Percentiles rank a stretch among this genome's conserved stretches.
phyloP scores from a whole-genome alignment of 495 filamentous ascomycete genomes.

The Xylaria venustula region DNA sequence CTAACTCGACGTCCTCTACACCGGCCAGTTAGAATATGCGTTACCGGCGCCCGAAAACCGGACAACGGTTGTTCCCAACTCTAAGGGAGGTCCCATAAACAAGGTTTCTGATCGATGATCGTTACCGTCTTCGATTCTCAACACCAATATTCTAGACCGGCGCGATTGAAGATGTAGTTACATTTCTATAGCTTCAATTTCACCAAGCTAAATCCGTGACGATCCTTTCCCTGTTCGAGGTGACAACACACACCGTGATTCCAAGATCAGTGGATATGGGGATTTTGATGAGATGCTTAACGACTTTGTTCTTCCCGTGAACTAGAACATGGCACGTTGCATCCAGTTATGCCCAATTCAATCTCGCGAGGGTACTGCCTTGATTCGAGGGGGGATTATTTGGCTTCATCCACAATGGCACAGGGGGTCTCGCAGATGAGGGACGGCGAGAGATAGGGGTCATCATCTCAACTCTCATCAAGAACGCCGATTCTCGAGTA shows the following conservation, averaged over 20 bases:
- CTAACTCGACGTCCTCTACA: not conserved
- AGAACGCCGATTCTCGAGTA: slow-evolving; percentile 13
- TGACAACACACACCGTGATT: not conserved
- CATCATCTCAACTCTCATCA: not conserved
- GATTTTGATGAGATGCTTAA: not conserved
- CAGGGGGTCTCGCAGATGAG: not conserved
- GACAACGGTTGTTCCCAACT: not conserved
- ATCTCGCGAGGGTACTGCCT: not conserved
- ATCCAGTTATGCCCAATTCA: not conserved
- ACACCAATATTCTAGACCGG: not conserved
- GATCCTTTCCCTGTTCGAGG: slow-evolving; percentile 3
- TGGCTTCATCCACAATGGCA: not conserved
- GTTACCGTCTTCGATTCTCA: not conserved
- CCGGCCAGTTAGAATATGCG: not conserved
- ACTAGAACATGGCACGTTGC: not conserved
- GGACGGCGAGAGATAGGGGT: not conserved
- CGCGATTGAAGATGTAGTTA: not conserved
- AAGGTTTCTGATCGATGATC: slow-evolving; percentile 12
- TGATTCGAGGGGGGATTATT: slow-evolving; percentile 1
- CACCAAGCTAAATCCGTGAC: not conserved
- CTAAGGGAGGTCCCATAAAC: not conserved
- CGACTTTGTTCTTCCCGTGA: not conserved
- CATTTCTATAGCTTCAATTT: not conserved
- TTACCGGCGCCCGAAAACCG: not conserved
- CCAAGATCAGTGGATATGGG: not conserved